A percentile compares a stretch with the other conserved stretches of the same genome.
These are phyloP conservation scores for Blastocystis sp. DNA, from an alignment of 352 stramenopile genomes.

Conservation along the genomic window DNA sequence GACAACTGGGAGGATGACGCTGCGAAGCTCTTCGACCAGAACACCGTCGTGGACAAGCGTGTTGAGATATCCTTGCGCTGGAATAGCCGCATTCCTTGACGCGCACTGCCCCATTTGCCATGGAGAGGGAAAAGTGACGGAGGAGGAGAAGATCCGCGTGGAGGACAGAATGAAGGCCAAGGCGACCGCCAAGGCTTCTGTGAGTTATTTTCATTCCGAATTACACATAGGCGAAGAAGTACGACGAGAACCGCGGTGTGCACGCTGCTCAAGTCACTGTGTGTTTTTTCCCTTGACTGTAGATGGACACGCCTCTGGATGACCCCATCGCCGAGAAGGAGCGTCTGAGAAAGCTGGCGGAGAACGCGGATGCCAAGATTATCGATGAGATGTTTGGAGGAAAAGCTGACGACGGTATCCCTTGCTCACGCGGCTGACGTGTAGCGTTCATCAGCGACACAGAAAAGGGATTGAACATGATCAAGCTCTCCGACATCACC, in stretches of 20 bases:
- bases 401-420: slow-evolving; percentile 53
- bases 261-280: slow-evolving; percentile 1
- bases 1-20: slow-evolving; percentile 67
- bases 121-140: slow-evolving; percentile 67
- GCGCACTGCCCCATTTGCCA: slow-evolving; percentile 61
- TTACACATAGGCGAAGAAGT: slow-evolving; percentile 43
- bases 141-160: slow-evolving; percentile 64
- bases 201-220: neutral
- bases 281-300: neutral
- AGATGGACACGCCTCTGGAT: slow-evolving; percentile 55
- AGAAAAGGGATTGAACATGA: slow-evolving; percentile 68
- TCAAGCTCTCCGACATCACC: slow-evolving; percentile 39
- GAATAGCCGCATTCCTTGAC: slow-evolving; percentile 23
- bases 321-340: slow-evolving; percentile 69
- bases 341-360: slow-evolving; percentile 56
- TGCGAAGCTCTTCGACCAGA: slow-evolving; percentile 41
- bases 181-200: neutral
- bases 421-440: neutral
- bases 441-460: slow-evolving; percentile 68
- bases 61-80: slow-evolving; percentile 62
- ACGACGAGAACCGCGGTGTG: slow-evolving; percentile 51
- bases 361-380: slow-evolving; percentile 69
- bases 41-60: slow-evolving; percentile 64
- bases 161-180: slow-evolving; percentile 69
- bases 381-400: slow-evolving; percentile 69